Evolutionary conservation across 2,329 filamentous ascomycete genomes (phyloP), one percentile per base, ranked within the genome.

Genomic region (Tolypocladium ophioglossoides): DNA sequence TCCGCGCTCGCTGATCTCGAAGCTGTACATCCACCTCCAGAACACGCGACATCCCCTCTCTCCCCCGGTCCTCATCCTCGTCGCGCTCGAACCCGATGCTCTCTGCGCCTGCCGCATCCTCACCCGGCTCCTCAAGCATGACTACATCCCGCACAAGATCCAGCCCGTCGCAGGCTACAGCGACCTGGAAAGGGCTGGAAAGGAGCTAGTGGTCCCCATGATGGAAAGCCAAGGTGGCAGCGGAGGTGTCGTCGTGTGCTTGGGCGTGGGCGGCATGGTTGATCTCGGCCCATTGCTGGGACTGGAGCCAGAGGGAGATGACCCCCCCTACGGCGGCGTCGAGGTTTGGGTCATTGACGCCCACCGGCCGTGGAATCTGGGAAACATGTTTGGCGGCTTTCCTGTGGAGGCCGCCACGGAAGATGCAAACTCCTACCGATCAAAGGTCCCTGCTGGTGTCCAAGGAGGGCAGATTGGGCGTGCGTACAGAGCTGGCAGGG

Each of bases 71-170:
- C 80, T 97, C 30, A 83, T 99, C 59, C 87, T 99, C 54, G 91
- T 91, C 59, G 89, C 92, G 38, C 87, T 97, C 67, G 92, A 96
- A 66, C 91, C 94, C 54, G 94, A 99, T 74, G 89, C 94, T 59
- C 83, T 99, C 58, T 97, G 92, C 72, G 94, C 91, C 58, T 95
- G 91, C 69, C 90, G 91, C 57, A 96, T 99, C 57, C 83, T 99
- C 50, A 95, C 92, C 3, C 82, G 87, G 51, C 79, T 99, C n/a
- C 78, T 99, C 57, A 96, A 95, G 73, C 87, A 92, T 77, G 94
- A 99, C 76, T 97, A 95, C 68, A 95, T 99, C 62, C 89, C 87
- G 16, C 92, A 97, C 75, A 97, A 96, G 72, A 96, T 97, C 65
- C 89, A 96, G 65, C 94, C 94, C 1, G 86, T 99, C 53, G 84